phyloP scores from a whole-genome alignment of 768 basidiomycete genomes.

The Antrodiella citrinella region DNA sequence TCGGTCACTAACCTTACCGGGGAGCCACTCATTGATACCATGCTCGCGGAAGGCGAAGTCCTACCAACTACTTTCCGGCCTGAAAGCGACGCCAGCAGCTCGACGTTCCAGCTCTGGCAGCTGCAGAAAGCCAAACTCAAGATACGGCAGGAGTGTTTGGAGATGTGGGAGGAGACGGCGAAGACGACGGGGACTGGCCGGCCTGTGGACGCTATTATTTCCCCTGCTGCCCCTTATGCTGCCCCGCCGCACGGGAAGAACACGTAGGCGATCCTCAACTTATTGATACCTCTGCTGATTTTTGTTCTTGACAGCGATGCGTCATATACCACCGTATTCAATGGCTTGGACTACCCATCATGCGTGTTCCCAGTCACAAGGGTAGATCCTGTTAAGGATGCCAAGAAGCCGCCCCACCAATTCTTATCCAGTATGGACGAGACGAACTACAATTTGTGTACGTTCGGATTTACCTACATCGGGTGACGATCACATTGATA shows the following conservation, averaged over 20 bases:
- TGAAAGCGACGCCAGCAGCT: not conserved
- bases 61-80: not conserved
- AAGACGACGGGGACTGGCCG: slow-evolving; percentile 44
- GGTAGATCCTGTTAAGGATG: slow-evolving; percentile 49
- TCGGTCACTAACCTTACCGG: slow-evolving; percentile 12
- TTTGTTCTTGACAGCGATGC: slow-evolving; percentile 27
- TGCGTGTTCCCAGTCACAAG: slow-evolving; percentile 56
- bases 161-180: slow-evolving; percentile 48
- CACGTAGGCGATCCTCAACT: slow-evolving; percentile 23
- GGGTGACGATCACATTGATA: not conserved
- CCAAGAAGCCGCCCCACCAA: slow-evolving; percentile 18
- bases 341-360: slow-evolving; percentile 55
- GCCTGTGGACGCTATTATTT: slow-evolving; percentile 70
- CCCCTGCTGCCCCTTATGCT: slow-evolving; percentile 49
- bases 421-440: not conserved
- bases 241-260: slow-evolving; percentile 59
- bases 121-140: slow-evolving; percentile 42
- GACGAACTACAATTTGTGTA: not conserved
- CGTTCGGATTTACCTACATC: not conserved
- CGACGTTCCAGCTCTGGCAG: slow-evolving; percentile 62
- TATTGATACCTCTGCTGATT: not conserved
- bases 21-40: slow-evolving; percentile 19
- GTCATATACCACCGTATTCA: slow-evolving; percentile 58
- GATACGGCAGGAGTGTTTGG: slow-evolving; percentile 49
- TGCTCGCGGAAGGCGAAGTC: slow-evolving; percentile 6